Evolutionary conservation across 495 filamentous ascomycete species (phyloP).

Genomic region (Tetracladium setigerum): DNA sequence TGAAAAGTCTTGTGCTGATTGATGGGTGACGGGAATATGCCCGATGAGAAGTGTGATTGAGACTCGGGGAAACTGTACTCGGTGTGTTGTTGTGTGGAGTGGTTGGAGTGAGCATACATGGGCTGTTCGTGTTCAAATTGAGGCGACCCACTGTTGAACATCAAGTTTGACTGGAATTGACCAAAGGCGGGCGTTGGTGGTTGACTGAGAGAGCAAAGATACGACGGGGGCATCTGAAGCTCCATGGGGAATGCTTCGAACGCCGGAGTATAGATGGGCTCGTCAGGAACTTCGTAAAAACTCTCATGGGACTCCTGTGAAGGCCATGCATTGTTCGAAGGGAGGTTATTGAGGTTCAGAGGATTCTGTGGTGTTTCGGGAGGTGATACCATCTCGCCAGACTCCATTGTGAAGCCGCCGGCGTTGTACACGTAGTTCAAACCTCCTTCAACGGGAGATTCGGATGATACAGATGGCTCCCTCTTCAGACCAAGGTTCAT

Average conservation of each 20-base stretch:
- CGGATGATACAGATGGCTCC: conserved; percentile 13
- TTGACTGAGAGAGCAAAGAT: conserved; percentile 16
- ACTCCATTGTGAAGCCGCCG: conserved; percentile 16
- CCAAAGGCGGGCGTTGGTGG: conserved; percentile 21
- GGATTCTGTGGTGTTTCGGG: conserved; percentile 22
- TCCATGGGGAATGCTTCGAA: conserved; percentile 9
- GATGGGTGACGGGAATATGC: conserved; percentile 12
- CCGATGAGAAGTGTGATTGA: not conserved
- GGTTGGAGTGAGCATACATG: conserved; percentile 8
- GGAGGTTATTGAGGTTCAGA: not conserved
- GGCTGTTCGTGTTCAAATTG: conserved; percentile 15
- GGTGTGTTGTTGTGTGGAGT: conserved; percentile 9
- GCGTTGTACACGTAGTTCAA: conserved; percentile 18
- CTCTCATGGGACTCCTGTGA: conserved; percentile 8
- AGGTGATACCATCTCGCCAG: conserved; percentile 20
- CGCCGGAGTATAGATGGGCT: conserved; percentile 19
- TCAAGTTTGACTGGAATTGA: conserved; percentile 18
- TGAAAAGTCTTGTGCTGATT: conserved; percentile 22
- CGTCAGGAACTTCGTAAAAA: conserved; percentile 17
- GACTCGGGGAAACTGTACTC: conserved; percentile 20
- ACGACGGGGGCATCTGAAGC: conserved; percentile 20
- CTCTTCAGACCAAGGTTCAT: conserved; percentile 14
- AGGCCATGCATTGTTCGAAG: conserved; percentile 5
- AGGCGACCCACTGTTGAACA: conserved; percentile 15
- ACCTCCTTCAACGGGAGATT: conserved; percentile 16